Evolutionary conservation across 495 filamentous ascomycete species (phyloP).

Genomic region (Podospora pseudoanserina): DNA sequence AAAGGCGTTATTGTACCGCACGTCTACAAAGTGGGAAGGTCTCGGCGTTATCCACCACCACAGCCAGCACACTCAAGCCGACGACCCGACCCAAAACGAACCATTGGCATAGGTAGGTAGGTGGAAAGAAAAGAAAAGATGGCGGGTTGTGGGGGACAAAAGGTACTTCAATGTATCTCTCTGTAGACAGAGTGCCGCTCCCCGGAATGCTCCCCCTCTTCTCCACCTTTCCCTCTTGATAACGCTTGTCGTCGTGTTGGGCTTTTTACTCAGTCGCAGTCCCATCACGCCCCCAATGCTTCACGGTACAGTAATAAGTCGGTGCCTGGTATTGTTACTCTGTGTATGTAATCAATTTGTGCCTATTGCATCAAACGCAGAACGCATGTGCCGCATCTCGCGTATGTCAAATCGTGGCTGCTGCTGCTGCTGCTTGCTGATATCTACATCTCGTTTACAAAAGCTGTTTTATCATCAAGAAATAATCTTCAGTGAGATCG

Average conservation of each 20-base stretch:
- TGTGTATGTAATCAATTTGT: neutral
- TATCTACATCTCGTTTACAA: neutral
- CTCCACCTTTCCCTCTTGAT: neutral
- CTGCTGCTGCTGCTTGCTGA: neutral
- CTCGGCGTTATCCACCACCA: neutral
- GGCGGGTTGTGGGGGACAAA: neutral
- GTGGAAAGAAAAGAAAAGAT: neutral
- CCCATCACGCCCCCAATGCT: conserved; percentile 2
- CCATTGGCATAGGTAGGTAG: neutral
- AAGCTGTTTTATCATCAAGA: neutral
- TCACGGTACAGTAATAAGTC: neutral
- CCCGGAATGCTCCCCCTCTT: neutral
- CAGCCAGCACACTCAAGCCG: no score
- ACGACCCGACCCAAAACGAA: neutral
- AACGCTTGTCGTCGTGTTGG: neutral
- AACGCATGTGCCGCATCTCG: conserved; percentile 8
- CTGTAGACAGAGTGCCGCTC: neutral
- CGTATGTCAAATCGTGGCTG: neutral
- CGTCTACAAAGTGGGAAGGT: neutral
- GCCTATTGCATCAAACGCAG: neutral
- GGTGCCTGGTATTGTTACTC: conserved; percentile 6
- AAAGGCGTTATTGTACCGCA: no score
- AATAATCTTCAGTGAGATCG: neutral
- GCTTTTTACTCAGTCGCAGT: neutral
- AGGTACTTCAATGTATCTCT: conserved; percentile 6